Base-by-base conservation (phyloP, 139 green algal genomes). In the Chara braunii region DNA sequence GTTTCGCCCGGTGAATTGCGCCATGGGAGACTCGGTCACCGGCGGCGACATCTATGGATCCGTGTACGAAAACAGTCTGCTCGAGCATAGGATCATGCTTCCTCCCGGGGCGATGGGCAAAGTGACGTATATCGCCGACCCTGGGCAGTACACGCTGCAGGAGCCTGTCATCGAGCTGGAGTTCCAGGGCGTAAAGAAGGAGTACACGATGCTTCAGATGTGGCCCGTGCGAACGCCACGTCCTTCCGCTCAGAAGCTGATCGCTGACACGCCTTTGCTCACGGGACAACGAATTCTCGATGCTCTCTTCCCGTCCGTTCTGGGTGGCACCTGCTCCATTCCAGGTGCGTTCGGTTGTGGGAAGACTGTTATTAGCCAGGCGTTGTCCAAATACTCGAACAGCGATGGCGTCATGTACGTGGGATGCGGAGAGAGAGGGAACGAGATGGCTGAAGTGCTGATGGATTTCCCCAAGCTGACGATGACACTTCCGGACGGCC, bases 321-420 rank as follows among this genome's bases (percentile, higher is more conserved):
- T 95, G 52, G 92, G 92, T 31, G 92, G 93, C 29, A 99, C 93
- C 12, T 99, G 93, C 75, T 85, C 89, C 70, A 99, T 99, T 55
- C 93, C 93, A 7, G 93, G 93, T 37, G 93, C 92, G 4, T 99
- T 99, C 64, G 93, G 93, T 9, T 99, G 93, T 77, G 93, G 93
- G 61, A 99, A 99, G 81, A 99, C 93, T 14, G 93, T 98, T 51
- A 99, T 99, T 68, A 91, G 78, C 18, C 92, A 97, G 77, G 92
- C 93, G 23, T 81, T 99, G 44, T 95, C 87, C 37, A 99, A 99
- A 81, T 99, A 94, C 80, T 94, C 85, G 36, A 99, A 99, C 85
- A 88, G 80, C 1, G 93, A 99, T 57, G 93, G 92, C 43, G 95
- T 99, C 75, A 94, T 99, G 70, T 99, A 99, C 68, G 93, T 99